Evolutionary conservation across 2,329 filamentous ascomycete genomes (phyloP).

Genomic region (Microcera coccophila): DNA sequence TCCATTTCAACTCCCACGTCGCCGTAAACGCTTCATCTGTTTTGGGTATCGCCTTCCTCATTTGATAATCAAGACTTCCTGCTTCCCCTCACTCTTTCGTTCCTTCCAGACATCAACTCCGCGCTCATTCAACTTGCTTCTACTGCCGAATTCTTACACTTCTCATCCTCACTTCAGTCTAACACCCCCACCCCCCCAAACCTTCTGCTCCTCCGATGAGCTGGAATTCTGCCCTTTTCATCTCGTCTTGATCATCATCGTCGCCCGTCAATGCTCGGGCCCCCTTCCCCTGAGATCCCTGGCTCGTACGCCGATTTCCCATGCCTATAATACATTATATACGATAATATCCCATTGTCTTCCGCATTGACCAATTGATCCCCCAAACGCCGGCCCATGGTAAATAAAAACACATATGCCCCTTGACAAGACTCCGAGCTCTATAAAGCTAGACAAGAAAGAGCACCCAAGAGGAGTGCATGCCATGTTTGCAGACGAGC

Average conservation of each 20-base stretch:
- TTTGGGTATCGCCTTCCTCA: constrained; percentile 27
- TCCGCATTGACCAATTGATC: constrained; percentile 5
- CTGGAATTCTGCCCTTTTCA: constrained; percentile 2
- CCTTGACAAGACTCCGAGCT: constrained; percentile 21
- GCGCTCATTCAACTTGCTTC: neutral
- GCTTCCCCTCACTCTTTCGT: constrained; percentile 6
- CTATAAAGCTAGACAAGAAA: too few relatives aligned
- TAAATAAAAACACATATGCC: constrained; percentile 12
- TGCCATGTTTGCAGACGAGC: too few relatives aligned
- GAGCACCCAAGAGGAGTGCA: too few relatives aligned
- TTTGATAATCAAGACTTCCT: constrained; percentile 7
- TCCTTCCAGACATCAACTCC: neutral
- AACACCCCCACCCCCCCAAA: neutral
- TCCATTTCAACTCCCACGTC: too few relatives aligned
- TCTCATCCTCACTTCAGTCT: neutral
- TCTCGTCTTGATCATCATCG: neutral
- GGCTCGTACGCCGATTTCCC: neutral
- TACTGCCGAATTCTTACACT: too few relatives aligned
- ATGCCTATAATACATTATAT: constrained; percentile 10
- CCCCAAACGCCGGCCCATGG: constrained; percentile 22
- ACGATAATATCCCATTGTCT: constrained; percentile 9
- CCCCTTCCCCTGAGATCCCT: neutral
- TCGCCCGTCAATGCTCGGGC: neutral
- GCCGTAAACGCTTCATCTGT: constrained; percentile 1
- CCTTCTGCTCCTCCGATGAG: neutral